These are phyloP conservation scores for Colletotrichum neosansevieriae DNA, from an alignment of 2,329 filamentous ascomycete genomes.

Conservation along the genomic window DNA sequence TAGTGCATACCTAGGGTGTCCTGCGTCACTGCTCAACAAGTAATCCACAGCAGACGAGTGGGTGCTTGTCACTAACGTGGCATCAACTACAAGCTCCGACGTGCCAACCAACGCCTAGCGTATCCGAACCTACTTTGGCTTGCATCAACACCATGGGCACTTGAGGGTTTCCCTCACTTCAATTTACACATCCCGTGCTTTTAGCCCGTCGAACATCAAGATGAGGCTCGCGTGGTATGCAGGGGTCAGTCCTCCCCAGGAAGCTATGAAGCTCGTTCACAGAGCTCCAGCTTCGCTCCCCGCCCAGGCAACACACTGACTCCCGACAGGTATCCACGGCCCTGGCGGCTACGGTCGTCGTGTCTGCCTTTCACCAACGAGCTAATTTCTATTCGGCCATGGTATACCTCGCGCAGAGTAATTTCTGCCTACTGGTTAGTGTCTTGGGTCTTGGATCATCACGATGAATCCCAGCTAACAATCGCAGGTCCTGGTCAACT, in stretches of 20 bases:
- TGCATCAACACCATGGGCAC: conserved; percentile 51
- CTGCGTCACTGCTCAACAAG: conserved; percentile 39
- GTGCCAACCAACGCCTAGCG: conserved; percentile 26
- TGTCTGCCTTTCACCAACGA: conserved; percentile 93
- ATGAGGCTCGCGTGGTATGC: conserved; percentile 73
- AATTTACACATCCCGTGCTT: conserved; percentile 33
- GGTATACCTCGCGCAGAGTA: conserved; percentile 96
- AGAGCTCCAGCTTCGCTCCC: conserved; percentile 9
- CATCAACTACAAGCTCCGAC: conserved; percentile 45
- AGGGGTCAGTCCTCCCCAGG: conserved; percentile 60
- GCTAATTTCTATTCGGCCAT: conserved; percentile 99
- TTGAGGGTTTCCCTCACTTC: conserved; percentile 44
- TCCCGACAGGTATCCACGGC: conserved; percentile 77
- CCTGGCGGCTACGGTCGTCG: conserved; percentile 84
- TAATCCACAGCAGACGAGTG: conserved; percentile 33
- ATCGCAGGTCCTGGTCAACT: conserved; percentile 85
- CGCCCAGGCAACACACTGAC: conserved; percentile 18
- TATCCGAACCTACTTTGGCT: conserved; percentile 29
- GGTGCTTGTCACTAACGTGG: conserved; percentile 47
- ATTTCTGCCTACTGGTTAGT: conserved; percentile 89
- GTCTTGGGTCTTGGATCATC: conserved; percentile 11
- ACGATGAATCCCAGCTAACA: conserved; percentile 10
- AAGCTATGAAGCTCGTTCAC: conserved; percentile 9
- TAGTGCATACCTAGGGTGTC: neutral
- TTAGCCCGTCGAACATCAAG: conserved; percentile 50